Evolutionary conservation across 169 alveolate species (phyloP), one percentile per base, ranked within the genome.

Genomic region (Plasmodium falciparum): DNA sequence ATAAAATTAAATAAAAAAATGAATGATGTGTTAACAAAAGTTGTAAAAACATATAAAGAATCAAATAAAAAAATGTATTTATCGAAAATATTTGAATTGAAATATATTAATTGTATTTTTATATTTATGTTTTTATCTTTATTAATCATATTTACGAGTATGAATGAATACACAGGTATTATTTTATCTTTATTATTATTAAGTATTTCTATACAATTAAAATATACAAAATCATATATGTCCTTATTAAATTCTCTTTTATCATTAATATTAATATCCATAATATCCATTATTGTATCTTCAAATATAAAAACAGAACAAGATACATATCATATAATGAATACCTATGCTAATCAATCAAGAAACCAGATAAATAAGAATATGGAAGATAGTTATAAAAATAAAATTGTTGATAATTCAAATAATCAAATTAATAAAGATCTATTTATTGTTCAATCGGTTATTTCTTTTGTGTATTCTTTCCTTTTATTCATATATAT

Each of bases 101-200:
- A 63, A 59, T 86, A 86, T 66, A 71, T 86, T 8, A 71, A 54
- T 70, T 71, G 92, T 50, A 65, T 72, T 12, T 86, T 86, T 63
- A 86, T 74, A 61, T 86, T 47, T 33, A 86, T 72, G 86, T 86
- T 86, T 74, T 70, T 86, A 17, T 58, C 88, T n/a, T 29, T 86
- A 11, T 20, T 72, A 61, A 71, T 86, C 13, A 86, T 86, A 47
- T 86, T 86, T 86, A 33, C 70, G n/a, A 43, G 71, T 61, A 59
- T 72, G 88, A 61, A 50, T 33, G 92, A 86, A 59, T 71, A 13
- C 26, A 58, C 62, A 11, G 92, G 92, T 45, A 56, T 66, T 2
- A 22, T 86, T 26, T 54, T 86, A 45, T 71, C 92, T 52, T 12
- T 39, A 39, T 65, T 86, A 52, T 56, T 72, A 71, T 65, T 86